These are phyloP conservation scores for Epichloe glyceriae DNA, from an alignment of 2,329 filamentous ascomycete species.

Conservation along the genomic window DNA sequence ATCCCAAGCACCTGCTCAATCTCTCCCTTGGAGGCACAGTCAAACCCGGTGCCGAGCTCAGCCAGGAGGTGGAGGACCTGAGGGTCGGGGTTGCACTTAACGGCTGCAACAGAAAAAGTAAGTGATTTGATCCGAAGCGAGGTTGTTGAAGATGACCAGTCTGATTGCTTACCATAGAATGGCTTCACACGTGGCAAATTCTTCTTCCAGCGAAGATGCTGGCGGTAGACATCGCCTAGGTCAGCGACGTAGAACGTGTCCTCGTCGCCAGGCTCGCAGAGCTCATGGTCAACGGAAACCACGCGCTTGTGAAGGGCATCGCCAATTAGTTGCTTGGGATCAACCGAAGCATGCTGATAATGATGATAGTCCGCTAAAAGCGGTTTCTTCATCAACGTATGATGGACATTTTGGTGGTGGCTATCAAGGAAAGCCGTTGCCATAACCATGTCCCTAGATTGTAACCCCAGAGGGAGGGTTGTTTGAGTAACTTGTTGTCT, in stretches of 20 bases:
- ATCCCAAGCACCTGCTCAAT: constrained; percentile 82
- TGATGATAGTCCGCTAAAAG: constrained; percentile 24
- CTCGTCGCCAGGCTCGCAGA: constrained; percentile 84
- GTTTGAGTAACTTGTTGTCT: not conserved
- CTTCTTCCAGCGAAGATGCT: constrained; percentile 96
- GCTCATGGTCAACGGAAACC: constrained; percentile 70
- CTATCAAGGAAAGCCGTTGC: constrained; percentile 46
- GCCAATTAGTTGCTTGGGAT: constrained; percentile 71
- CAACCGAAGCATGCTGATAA: constrained; percentile 28
- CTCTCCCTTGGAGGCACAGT: constrained; percentile 95
- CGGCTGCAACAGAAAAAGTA: constrained; percentile 43
- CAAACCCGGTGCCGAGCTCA: constrained; percentile 84
- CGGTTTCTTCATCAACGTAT: constrained; percentile 33
- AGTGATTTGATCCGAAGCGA: not conserved
- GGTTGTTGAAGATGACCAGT: not conserved
- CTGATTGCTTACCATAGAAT: constrained; percentile 63
- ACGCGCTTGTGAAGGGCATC: constrained; percentile 78
- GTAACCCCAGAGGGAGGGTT: constrained; percentile 1
- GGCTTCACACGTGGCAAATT: constrained; percentile 86
- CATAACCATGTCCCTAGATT: constrained; percentile 47
- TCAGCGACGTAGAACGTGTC: constrained; percentile 98
- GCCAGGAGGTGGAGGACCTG: constrained; percentile 80
- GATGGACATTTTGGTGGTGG: constrained; percentile 34
- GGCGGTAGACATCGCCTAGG: constrained; percentile 95
- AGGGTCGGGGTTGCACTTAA: constrained; percentile 97